Percentiles rank a stretch among this genome's conserved stretches.
These are phyloP conservation scores for Arabidopsis suecica DNA, from an alignment of 345 rosid genomes.

Conservation along the genomic window DNA sequence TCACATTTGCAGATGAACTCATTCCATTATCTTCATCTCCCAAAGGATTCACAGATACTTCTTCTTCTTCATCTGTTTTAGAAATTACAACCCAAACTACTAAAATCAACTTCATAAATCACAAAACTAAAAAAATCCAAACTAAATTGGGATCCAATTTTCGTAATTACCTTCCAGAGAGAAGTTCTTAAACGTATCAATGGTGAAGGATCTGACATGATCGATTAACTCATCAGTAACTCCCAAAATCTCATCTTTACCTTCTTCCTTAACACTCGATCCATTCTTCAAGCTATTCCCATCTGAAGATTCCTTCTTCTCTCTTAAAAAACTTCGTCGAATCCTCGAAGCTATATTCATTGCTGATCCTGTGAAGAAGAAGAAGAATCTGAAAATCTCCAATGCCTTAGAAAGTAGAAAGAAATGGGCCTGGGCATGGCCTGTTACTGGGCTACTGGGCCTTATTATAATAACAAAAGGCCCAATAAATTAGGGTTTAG, in stretches of 20 bases:
- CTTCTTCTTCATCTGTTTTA: conserved; percentile 59
- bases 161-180: conserved; percentile 56
- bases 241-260: conserved; percentile 57
- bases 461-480: too few species aligned
- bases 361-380: neutral
- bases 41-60: conserved; percentile 36
- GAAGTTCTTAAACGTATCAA: conserved; percentile 79
- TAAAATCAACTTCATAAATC: neutral
- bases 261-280: conserved; percentile 10
- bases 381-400: neutral
- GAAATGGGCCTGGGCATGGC: too few species aligned
- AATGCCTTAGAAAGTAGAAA: neutral
- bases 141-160: neutral
- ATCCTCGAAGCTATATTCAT: conserved; percentile 71
- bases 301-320: conserved; percentile 22
- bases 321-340: conserved; percentile 55
- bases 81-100: conserved; percentile 18
- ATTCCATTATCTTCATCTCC: conserved; percentile 47
- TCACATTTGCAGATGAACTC: conserved; percentile 49
- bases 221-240: conserved; percentile 67
- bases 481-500: conserved; percentile 22
- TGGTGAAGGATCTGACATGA: conserved; percentile 65
- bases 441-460: too few species aligned
- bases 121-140: neutral
- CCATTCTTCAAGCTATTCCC: conserved; percentile 21